Percentiles rank a stretch among this genome's conserved stretches.
These are phyloP conservation scores for Populus tremula DNA, from an alignment of 345 rosid species.

Conservation along the genomic window DNA sequence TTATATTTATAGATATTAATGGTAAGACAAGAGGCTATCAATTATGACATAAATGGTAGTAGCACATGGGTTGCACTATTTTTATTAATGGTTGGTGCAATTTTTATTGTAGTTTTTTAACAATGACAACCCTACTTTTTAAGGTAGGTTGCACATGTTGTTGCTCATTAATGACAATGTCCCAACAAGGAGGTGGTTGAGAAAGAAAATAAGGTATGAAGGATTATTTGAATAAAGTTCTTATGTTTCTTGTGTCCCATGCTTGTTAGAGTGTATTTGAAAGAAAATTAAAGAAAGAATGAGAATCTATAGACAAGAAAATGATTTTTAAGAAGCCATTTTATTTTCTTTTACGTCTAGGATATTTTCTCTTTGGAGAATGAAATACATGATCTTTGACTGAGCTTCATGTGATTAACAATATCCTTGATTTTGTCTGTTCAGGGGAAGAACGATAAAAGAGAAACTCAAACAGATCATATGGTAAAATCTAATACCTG, in stretches of 20 bases:
- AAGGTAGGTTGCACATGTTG: too few species aligned
- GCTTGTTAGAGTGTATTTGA: background rate
- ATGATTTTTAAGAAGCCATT: background rate
- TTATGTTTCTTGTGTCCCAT: background rate
- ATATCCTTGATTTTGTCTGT: background rate
- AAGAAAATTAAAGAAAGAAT: too few species aligned
- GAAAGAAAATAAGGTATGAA: conserved; percentile 41
- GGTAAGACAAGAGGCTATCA: too few species aligned
- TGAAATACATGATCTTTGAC: background rate
- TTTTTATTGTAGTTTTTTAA: too few species aligned
- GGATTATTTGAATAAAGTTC: background rate
- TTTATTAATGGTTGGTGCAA: too few species aligned
- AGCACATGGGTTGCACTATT: too few species aligned
- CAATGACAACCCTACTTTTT: too few species aligned
- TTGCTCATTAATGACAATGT: too few species aligned
- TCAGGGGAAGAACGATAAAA: conserved; percentile 11
- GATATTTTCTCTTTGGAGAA: background rate
- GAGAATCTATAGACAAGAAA: background rate
- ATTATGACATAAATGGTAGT: too few species aligned
- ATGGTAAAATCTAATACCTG: conserved; percentile 1
- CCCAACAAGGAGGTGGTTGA: conserved; percentile 28
- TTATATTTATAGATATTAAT: too few species aligned
- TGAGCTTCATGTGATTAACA: background rate
- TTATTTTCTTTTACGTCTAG: background rate
- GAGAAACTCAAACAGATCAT: background rate